Evolutionary conservation across 208 protist species (phyloP).

Genomic region (Phytomonas francai): DNA sequence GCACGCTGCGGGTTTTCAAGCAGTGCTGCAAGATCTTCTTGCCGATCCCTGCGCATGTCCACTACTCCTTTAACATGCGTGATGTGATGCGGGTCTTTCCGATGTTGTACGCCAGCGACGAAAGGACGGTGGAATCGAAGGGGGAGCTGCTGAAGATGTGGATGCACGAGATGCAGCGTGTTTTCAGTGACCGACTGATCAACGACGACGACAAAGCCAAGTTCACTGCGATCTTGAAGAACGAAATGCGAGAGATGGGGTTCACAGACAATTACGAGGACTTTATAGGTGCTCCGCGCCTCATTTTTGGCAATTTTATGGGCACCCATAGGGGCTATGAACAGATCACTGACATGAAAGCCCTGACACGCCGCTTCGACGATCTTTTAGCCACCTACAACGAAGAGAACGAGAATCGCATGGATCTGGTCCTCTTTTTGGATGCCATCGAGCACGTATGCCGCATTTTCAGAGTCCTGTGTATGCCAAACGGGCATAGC

Average conservation of each 20-base stretch:
- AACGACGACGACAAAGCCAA: constrained; percentile 75
- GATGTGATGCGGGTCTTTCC: constrained; percentile 97
- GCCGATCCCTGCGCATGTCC: constrained; percentile 95
- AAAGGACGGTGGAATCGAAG: constrained; percentile 49
- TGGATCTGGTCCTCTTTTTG: constrained; percentile 95
- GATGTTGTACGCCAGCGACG: constrained; percentile 85
- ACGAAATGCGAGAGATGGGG: constrained; percentile 56
- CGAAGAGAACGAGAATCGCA: constrained; percentile 84
- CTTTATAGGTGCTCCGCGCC: constrained; percentile 61
- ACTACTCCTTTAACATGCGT: constrained; percentile 99
- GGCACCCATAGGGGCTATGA: constrained; percentile 74
- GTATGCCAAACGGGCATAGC: constrained; percentile 92
- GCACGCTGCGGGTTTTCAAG: constrained; percentile 92
- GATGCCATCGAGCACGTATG: constrained; percentile 96
- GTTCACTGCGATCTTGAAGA: constrained; percentile 70
- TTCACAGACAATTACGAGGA: constrained; percentile 48
- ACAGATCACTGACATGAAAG: constrained; percentile 85
- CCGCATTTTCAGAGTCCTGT: constrained; percentile 92
- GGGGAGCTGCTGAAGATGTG: constrained; percentile 86
- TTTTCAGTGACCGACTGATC: constrained; percentile 94
- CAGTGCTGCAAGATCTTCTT: constrained; percentile 87
- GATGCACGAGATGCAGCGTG: constrained; percentile 94
- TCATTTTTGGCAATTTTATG: constrained; percentile 94
- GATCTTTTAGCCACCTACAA: constrained; percentile 92
- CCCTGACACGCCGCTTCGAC: constrained; percentile 60